A percentile compares a stretch with the other conserved stretches of the same genome.
Evolutionary conservation across 164 flowering plant species (phyloP).

Genomic region (Santalum album): DNA sequence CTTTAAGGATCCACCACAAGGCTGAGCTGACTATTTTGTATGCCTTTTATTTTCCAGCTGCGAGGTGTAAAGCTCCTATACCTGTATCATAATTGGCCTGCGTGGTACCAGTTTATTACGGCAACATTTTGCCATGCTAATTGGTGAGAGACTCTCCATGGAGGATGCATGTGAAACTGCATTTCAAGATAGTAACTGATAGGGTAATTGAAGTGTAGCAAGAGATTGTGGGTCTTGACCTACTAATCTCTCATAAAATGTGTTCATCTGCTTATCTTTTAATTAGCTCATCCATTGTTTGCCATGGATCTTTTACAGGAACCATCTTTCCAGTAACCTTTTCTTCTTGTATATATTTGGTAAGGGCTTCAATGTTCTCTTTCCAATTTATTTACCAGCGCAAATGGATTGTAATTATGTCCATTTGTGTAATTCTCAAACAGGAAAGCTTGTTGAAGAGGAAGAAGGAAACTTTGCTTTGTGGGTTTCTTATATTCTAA

Average conservation of each 20-base stretch:
- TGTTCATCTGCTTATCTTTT: neutral
- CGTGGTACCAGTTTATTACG: slow-evolving; percentile 93
- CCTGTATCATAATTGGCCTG: slow-evolving; percentile 71
- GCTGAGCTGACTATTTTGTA: slow-evolving; percentile 7
- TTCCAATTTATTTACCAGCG: too few species aligned
- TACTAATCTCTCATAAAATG: neutral
- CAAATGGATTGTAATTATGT: neutral
- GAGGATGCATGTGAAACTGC: neutral
- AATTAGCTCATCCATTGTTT: neutral
- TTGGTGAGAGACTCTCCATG: slow-evolving; percentile 51
- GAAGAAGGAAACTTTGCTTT: slow-evolving; percentile 91
- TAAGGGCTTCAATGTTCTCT: slow-evolving; percentile 25
- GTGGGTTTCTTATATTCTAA: slow-evolving; percentile 83
- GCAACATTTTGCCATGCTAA: slow-evolving; percentile 93
- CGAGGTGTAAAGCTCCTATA: slow-evolving; percentile 53
- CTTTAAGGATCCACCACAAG: neutral
- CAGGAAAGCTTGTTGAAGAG: slow-evolving; percentile 98
- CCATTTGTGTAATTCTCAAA: neutral
- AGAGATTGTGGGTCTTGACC: too few species aligned
- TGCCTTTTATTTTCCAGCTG: slow-evolving; percentile 26
- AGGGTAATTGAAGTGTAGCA: too few species aligned
- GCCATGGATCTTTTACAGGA: slow-evolving; percentile 40
- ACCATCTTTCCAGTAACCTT: slow-evolving; percentile 94
- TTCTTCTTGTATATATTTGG: slow-evolving; percentile 97
- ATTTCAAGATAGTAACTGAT: neutral